Conservation (phyloP, 805 yeast species). For the Vanderwaltozyma tropicalis region DNA sequence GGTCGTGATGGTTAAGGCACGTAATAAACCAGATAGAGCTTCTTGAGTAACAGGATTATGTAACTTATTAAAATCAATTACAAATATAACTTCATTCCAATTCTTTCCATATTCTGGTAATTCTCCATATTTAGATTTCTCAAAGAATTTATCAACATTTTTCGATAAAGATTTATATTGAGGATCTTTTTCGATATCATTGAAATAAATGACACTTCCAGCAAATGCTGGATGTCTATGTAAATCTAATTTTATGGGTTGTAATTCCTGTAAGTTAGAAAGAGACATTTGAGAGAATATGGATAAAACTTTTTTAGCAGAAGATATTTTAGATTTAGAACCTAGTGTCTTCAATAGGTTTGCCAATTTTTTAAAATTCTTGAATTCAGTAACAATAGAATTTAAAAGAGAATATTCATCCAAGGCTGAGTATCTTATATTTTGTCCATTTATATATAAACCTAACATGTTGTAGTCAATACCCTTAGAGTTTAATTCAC, state of each 20-base stretch:
- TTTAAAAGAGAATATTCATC: constrained; percentile 15
- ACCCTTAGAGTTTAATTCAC: constrained; percentile 13
- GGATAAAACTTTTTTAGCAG: constrained; percentile 13
- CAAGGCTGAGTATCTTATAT: constrained; percentile 16
- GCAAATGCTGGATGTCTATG: constrained; percentile 24
- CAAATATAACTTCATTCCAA: constrained; percentile 64
- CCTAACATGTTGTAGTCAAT: constrained; percentile 26
- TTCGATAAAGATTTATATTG: constrained; percentile 39
- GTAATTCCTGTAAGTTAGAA: constrained; percentile 15
- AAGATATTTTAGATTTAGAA: constrained; percentile 13
- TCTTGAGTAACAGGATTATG: constrained; percentile 27
- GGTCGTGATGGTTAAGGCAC: constrained; percentile 39
- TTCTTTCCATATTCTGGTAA: constrained; percentile 65
- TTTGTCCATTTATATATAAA: constrained; percentile 25
- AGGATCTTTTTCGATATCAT: constrained; percentile 59
- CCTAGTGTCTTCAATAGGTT: constrained; percentile 12
- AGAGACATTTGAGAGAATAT: constrained; percentile 18
- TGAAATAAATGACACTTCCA: constrained; percentile 53
- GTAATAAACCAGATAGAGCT: constrained; percentile 41
- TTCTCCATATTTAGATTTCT: constrained; percentile 42
- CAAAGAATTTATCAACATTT: constrained; percentile 39
- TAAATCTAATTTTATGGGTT: constrained; percentile 27
- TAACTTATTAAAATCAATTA: constrained; percentile 41
- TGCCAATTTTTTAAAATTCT: constrained; percentile 7
- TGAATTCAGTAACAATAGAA: constrained; percentile 15